Evolutionary conservation across 225 moss, liverwort and hornwort species (phyloP).

Genomic region (Polytrichum commune): DNA sequence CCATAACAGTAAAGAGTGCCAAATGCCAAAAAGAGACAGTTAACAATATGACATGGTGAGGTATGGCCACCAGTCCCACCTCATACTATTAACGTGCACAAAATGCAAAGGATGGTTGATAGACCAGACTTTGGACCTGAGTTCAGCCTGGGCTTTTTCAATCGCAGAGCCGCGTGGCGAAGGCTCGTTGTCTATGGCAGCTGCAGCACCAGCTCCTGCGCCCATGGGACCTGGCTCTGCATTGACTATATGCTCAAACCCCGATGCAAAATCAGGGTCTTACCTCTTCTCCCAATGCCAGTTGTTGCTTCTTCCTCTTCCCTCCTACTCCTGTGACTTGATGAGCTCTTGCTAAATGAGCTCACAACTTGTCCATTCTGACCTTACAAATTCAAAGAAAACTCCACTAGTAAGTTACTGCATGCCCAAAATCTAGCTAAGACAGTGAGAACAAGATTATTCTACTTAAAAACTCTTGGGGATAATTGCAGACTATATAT

Average conservation of each 20-base stretch:
- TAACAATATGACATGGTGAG: too few relatives aligned
- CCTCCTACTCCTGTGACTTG: slow-evolving; percentile 4
- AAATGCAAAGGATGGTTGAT: slow-evolving; percentile 7
- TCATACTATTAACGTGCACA: neutral
- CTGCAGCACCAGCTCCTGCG: slow-evolving; percentile 99
- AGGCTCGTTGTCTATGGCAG: slow-evolving; percentile 83
- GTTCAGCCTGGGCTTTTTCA: slow-evolving; percentile 85
- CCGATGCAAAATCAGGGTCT: slow-evolving; percentile 75
- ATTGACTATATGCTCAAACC: slow-evolving; percentile 74
- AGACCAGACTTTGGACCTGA: slow-evolving; percentile 51
- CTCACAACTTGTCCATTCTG: slow-evolving; percentile 13
- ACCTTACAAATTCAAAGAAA: slow-evolving; percentile 10
- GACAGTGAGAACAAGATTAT: neutral
- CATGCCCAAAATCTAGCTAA: neutral
- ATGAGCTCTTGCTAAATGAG: slow-evolving; percentile 12
- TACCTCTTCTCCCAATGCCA: slow-evolving; percentile 27
- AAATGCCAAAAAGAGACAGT: slow-evolving; percentile 18
- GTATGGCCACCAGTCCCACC: slow-evolving; percentile 6
- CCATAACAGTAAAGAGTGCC: neutral
- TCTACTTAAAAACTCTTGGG: neutral
- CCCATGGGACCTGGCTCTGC: slow-evolving; percentile 99
- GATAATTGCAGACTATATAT: neutral
- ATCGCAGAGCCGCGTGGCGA: slow-evolving; percentile 74
- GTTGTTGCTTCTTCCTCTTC: slow-evolving; percentile 26
- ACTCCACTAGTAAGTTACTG: slow-evolving; percentile 6